Evolutionary conservation across 2,329 filamentous ascomycete genomes (phyloP), one percentile per base, ranked within the genome.

Genomic region (Scedosporium boydii): DNA sequence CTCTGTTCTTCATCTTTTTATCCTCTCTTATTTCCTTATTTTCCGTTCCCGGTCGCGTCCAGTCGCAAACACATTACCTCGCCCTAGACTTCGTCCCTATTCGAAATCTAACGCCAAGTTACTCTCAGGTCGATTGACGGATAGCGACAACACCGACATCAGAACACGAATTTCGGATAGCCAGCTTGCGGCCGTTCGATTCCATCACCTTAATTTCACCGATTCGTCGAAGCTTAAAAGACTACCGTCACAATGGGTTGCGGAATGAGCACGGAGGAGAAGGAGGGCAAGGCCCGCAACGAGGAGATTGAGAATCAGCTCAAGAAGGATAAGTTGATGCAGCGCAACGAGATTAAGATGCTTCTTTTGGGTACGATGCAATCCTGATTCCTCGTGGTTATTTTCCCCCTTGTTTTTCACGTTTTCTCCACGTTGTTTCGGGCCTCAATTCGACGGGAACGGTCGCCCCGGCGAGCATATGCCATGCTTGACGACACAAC

Each of bases 331-430:
- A 96, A 96, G 80, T 90, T 98, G 90, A 89, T 96, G 83, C 93
- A 97, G 82, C 89, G 93, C 72, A 99, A 99, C 71, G 95, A 99
- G 80, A 99, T 99, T 82, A 99, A 99, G 86, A 98, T 99, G 95
- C 83, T 99, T 71, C 85, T 99, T 72, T 88, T 99, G 72, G 95
- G 95, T 97, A 85, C 64, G 68, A 73, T 48, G 27, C 57, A 57
- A 44, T 34, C 4, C 44, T 6, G 44, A 48, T 58, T 38, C 29
- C n/a, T n/a, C 27, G n/a, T 57, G 53, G 23, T 23, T 41, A 5
- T 9, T 3, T 26, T 29, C 23, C 14, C 21, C 6, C 16, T 16
- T 56, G 5, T 27, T 44, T 48, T 7, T 3, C 29, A 9, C 34
- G 10, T 38, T 38, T 38, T 14, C 10, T 38, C 34, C 34, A 14